Conservation (phyloP, 768 basidiomycete species). For the Termitomyces sp. region DNA sequence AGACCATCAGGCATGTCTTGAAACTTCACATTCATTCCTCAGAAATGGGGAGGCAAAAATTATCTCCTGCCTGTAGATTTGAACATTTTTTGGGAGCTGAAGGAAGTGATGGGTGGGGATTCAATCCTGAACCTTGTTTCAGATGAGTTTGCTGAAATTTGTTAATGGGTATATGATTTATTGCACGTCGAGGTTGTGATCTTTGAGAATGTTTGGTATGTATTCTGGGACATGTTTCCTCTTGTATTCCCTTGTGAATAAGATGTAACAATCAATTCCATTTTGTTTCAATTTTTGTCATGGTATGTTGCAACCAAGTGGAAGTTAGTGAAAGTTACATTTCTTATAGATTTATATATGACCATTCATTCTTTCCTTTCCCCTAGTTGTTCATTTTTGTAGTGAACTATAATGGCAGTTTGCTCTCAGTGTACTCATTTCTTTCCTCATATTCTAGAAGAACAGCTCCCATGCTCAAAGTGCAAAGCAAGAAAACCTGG, state of each 20-base stretch:
- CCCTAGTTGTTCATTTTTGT: not conserved
- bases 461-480: not conserved
- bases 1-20: not conserved
- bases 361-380: no score
- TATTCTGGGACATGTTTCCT: conserved; percentile 8
- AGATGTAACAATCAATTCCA: no score
- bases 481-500: not conserved
- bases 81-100: not conserved
- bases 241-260: not conserved
- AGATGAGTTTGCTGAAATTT: not conserved
- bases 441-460: not conserved
- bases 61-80: not conserved
- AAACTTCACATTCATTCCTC: not conserved
- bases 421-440: not conserved
- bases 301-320: no score
- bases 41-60: not conserved
- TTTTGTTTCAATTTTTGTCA: not conserved
- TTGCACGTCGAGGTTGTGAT: not conserved
- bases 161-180: conserved; percentile 13
- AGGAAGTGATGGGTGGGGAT: not conserved
- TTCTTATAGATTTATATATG: no score
- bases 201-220: conserved; percentile 11
- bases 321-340: no score
- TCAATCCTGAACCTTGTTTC: not conserved
- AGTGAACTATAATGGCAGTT: not conserved